Evolutionary conservation across 1,284 basidiomycete genomes (phyloP).

Genomic region (Ceratobasidium sp.): DNA sequence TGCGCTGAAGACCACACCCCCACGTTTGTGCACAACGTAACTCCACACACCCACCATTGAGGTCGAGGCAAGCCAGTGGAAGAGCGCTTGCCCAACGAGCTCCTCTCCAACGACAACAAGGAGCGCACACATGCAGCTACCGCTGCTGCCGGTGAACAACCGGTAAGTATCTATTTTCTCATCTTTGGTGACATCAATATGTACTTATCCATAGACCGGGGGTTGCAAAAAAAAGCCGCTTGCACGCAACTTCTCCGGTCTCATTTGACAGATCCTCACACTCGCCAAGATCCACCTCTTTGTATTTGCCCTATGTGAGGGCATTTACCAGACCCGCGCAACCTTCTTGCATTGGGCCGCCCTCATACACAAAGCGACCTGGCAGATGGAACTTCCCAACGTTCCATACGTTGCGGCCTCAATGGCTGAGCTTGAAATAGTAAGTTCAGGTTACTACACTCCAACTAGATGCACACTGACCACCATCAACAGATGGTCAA

Average conservation of each 20-base stretch:
- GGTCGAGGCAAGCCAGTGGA: not conserved
- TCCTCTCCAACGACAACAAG: not conserved
- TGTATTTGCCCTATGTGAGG: not conserved
- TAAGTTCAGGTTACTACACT: not conserved
- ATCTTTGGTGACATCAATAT: not conserved
- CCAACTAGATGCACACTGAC: not conserved
- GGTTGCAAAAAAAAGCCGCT: constrained; percentile 28
- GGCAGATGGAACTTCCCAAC: not conserved
- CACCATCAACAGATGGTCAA: constrained; percentile 11
- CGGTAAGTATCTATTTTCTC: not conserved
- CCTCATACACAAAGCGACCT: not conserved
- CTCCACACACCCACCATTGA: not conserved
- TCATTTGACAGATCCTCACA: not conserved
- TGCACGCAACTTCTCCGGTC: constrained; percentile 1
- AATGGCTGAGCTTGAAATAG: not conserved
- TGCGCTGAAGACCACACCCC: not conserved
- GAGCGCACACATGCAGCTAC: not conserved
- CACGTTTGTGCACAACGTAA: not conserved
- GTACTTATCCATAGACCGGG: not conserved
- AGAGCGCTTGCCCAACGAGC: not conserved
- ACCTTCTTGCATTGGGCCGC: not conserved
- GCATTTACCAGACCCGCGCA: constrained; percentile 19
- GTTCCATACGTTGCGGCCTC: not conserved
- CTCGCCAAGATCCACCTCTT: constrained; percentile 6
- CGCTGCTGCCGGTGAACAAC: not conserved